A percentile compares a stretch with the other conserved stretches of the same genome.
Conservation (phyloP, 257 asterid species). For the Solanum infundibuliforme region DNA sequence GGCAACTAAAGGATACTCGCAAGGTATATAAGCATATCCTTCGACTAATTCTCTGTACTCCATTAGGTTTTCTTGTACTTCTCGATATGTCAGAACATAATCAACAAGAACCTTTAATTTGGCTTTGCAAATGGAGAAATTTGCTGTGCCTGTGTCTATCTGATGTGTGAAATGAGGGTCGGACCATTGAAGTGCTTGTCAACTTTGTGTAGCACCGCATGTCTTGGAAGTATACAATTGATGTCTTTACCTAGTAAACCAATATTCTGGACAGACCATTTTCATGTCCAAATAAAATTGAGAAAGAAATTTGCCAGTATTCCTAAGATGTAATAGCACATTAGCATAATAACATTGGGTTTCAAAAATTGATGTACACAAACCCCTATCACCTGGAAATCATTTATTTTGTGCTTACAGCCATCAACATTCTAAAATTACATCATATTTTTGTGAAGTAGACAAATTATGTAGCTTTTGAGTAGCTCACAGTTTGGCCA, state of each 20-base stretch:
- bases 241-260: not conserved
- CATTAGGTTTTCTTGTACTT: not conserved
- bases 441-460: not conserved
- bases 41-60: not conserved
- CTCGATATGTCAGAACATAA: not conserved
- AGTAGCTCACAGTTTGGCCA: not conserved
- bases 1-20: conserved; percentile 55
- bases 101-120: not conserved
- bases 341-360: not conserved
- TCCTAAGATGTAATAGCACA: not conserved
- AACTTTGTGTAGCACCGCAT: not conserved
- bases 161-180: not conserved
- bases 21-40: conserved; percentile 41
- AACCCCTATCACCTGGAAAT: not conserved
- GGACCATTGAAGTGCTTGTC: not conserved
- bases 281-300: not conserved
- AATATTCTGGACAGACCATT: not conserved
- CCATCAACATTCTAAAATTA: not conserved
- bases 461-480: not conserved
- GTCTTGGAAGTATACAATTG: not conserved
- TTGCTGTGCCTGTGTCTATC: not conserved
- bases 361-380: not conserved
- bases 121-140: not conserved
- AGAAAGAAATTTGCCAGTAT: not conserved
- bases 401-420: not conserved